Conservation (phyloP, 352 stramenopile species). For the Globisporangium spinosum region DNA sequence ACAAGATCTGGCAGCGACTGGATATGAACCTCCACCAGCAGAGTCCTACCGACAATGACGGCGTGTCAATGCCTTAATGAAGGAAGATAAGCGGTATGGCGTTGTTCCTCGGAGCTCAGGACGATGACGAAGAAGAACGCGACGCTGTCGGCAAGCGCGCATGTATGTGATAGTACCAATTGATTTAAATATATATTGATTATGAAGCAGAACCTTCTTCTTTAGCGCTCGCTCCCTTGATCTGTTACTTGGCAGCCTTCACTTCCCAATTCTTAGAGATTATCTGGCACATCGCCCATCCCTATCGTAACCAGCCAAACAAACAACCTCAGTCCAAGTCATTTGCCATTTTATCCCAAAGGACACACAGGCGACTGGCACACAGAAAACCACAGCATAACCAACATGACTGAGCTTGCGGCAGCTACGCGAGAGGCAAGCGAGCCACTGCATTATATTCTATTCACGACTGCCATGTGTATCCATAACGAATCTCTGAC, state of each 20-base stretch:
- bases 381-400: not conserved
- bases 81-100: not conserved
- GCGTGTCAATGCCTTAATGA: constrained; percentile 3
- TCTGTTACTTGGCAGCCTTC: too few species aligned
- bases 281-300: not conserved
- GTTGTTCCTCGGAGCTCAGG: not conserved
- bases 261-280: not conserved
- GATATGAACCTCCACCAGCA: constrained; percentile 6
- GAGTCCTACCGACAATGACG: not conserved
- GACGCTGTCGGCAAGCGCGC: not conserved
- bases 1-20: constrained; percentile 57
- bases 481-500: not conserved
- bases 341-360: constrained; percentile 5
- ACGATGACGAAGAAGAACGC: not conserved
- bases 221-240: too few species aligned
- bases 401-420: constrained; percentile 1
- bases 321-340: not conserved
- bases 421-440: constrained; percentile 8
- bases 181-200: constrained; percentile 2
- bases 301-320: not conserved
- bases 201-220: not conserved
- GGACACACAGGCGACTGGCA: not conserved
- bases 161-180: not conserved
- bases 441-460: not conserved
- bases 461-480: not conserved